These are phyloP conservation scores for Streptanthus diversifolius DNA, from an alignment of 345 rosid genomes.

Conservation along the genomic window DNA sequence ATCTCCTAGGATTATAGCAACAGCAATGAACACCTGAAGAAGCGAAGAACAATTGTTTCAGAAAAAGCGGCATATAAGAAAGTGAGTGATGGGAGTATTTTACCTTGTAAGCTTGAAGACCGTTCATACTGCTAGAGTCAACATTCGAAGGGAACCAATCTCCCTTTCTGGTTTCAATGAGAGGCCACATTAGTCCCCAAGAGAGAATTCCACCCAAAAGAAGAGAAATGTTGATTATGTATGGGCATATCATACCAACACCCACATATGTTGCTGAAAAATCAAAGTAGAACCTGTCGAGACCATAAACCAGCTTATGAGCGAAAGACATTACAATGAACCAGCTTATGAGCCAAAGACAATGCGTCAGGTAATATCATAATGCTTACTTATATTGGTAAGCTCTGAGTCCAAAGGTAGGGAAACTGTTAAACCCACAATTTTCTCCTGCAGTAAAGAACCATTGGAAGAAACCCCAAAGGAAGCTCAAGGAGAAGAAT, in stretches of 20 bases:
- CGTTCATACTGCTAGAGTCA: conserved; percentile 53
- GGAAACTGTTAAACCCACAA: conserved; percentile 78
- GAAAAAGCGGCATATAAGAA: neutral
- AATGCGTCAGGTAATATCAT: neutral
- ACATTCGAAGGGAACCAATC: conserved; percentile 58
- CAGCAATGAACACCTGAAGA: conserved; percentile 64
- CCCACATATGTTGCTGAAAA: conserved; percentile 89
- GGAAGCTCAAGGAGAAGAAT: conserved; percentile 65
- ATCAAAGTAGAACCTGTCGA: conserved; percentile 76
- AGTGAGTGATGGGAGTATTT: neutral
- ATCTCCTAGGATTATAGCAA: conserved; percentile 91
- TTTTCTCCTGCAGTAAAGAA: conserved; percentile 57
- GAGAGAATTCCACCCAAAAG: conserved; percentile 76
- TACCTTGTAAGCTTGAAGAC: conserved; percentile 82
- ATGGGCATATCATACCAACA: conserved; percentile 91
- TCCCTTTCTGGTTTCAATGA: conserved; percentile 62
- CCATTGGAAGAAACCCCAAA: conserved; percentile 80
- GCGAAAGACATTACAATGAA: neutral
- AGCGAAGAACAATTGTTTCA: neutral
- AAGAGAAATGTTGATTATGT: conserved; percentile 75
- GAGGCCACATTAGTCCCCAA: conserved; percentile 90
- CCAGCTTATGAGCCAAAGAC: neutral
- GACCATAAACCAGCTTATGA: neutral
- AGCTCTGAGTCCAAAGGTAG: conserved; percentile 75
- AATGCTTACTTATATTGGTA: conserved; percentile 44